Evolutionary conservation across 2,329 filamentous ascomycete species (phyloP).

Genomic region (Zalaria sp.): DNA sequence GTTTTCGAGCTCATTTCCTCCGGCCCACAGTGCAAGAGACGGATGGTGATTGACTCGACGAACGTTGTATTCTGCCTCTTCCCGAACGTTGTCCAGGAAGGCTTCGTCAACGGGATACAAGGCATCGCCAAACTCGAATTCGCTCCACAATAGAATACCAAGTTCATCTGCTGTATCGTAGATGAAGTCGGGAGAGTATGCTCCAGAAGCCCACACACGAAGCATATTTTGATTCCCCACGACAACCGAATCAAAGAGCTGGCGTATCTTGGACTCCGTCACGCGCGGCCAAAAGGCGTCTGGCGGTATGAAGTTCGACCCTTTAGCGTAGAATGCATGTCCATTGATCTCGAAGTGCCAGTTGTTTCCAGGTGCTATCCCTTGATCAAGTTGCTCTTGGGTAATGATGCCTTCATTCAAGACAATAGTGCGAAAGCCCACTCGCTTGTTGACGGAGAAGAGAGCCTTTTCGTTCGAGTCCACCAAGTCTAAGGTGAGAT

Average conservation of each 20-base stretch:
- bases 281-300: conserved; percentile 50
- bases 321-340: conserved; percentile 49
- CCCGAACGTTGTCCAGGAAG: conserved; percentile 41
- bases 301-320: conserved; percentile 48
- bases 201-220: conserved; percentile 46
- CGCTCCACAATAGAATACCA: conserved; percentile 48
- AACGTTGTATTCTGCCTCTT: conserved; percentile 46
- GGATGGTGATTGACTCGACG: conserved; percentile 48
- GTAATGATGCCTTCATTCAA: conserved; percentile 42
- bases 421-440: conserved; percentile 49
- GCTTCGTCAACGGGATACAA: conserved; percentile 41
- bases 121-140: conserved; percentile 48
- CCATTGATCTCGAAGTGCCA: conserved; percentile 56
- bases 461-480: conserved; percentile 22
- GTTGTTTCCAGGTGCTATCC: conserved; percentile 42
- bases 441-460: conserved; percentile 35
- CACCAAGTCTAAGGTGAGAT: conserved; percentile 36
- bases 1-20: conserved; percentile 45
- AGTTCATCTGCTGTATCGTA: conserved; percentile 49
- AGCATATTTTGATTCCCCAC: conserved; percentile 52
- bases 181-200: conserved; percentile 47
- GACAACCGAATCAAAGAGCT: conserved; percentile 40
- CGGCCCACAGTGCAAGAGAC: conserved; percentile 25
- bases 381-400: conserved; percentile 36
- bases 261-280: conserved; percentile 35